Evolutionary conservation across 176 grass and related monocot species (phyloP).

Genomic region (Oryza nivara): DNA sequence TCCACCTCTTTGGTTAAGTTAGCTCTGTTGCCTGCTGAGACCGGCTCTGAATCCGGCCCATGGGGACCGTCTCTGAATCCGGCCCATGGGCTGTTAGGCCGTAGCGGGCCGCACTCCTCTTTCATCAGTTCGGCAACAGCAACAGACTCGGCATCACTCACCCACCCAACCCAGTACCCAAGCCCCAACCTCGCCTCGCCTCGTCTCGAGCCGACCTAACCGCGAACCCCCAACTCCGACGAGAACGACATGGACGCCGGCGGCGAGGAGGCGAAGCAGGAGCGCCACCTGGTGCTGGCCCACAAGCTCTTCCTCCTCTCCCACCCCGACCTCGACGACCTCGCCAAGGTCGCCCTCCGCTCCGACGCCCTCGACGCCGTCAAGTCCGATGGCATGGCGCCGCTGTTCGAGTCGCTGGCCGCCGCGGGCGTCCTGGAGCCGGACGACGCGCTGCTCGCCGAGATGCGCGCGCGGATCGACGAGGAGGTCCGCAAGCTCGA

Average conservation of each 20-base stretch:
- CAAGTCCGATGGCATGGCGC: conserved; percentile 78
- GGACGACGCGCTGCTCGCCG: conserved; percentile 65
- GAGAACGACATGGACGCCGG: conserved; percentile 46
- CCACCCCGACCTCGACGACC: conserved; percentile 77
- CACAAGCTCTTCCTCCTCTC: conserved; percentile 94
- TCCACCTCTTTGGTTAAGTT: too few species aligned
- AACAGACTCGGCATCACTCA: too few species aligned
- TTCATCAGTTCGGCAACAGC: too few species aligned
- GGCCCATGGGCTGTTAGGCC: too few species aligned
- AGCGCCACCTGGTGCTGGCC: conserved; percentile 74
- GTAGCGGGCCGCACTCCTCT: too few species aligned
- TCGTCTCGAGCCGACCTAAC: background rate
- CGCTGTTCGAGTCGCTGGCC: conserved; percentile 71
- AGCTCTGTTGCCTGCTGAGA: too few species aligned
- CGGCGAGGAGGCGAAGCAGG: conserved; percentile 68
- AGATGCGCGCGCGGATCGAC: conserved; percentile 70
- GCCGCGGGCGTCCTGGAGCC: conserved; percentile 59
- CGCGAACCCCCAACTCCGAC: too few species aligned
- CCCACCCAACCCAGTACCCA: too few species aligned
- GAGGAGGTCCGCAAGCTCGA: conserved; percentile 90
- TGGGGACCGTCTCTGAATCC: too few species aligned
- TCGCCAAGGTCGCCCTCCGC: conserved; percentile 90
- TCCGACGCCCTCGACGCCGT: conserved; percentile 73
- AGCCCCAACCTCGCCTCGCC: too few species aligned
- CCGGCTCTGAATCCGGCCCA: too few species aligned